Conservation (phyloP, 345 rosid species). For the Heritiera fomes region DNA sequence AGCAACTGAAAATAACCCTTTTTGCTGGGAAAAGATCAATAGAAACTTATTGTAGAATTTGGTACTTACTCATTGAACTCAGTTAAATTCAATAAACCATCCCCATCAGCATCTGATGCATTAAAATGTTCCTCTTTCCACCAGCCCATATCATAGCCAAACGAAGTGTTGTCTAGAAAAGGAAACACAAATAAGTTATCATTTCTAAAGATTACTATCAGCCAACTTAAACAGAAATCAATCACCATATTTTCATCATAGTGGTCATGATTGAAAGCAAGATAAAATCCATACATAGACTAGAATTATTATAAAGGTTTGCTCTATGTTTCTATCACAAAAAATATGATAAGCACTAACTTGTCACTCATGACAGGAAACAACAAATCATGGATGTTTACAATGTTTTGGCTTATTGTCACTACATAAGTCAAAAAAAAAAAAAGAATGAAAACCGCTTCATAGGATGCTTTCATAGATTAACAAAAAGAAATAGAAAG, state of each 20-base stretch:
- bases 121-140: conserved; percentile 98
- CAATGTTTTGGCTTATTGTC: not conserved
- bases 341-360: not conserved
- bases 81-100: conserved; percentile 77
- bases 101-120: conserved; percentile 93
- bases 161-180: conserved; percentile 56
- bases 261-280: not conserved
- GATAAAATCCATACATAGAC: conserved; percentile 7
- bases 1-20: not conserved
- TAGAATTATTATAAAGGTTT: conserved; percentile 1
- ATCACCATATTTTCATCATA: not conserved
- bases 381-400: not conserved
- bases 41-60: conserved; percentile 15
- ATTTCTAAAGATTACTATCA: conserved; percentile 6
- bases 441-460: not conserved
- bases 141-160: conserved; percentile 96
- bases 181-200: conserved; percentile 21
- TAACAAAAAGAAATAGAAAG: not conserved
- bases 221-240: conserved; percentile 16
- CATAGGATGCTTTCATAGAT: not conserved
- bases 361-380: not conserved
- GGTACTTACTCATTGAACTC: conserved; percentile 93
- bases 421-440: not conserved
- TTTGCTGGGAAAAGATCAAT: not conserved
- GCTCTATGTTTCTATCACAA: conserved; percentile 3